phyloP scores from a whole-genome alignment of 495 filamentous ascomycete species.

The Aspergillus ellipticus region DNA sequence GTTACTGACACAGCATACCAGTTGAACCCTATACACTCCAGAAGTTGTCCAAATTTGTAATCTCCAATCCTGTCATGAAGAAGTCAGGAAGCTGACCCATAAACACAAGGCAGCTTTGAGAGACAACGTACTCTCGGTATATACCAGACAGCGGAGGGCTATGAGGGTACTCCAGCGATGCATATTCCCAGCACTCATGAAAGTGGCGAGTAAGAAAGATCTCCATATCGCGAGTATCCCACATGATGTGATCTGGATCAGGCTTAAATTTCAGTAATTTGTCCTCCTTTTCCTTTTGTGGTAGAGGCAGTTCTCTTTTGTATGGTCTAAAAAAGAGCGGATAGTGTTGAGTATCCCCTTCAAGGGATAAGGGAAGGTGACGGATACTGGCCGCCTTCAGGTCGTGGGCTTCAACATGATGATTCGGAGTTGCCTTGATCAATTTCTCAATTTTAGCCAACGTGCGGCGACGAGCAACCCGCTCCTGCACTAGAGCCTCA shows the following conservation, averaged over 20 bases:
- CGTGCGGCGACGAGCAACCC: neutral
- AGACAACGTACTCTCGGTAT: neutral
- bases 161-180: neutral
- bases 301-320: neutral
- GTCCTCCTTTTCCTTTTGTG: conserved; percentile 2
- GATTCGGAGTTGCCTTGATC: neutral
- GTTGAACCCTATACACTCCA: conserved; percentile 1
- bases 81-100: too few species aligned
- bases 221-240: conserved; percentile 3
- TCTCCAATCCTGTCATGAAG: conserved; percentile 2
- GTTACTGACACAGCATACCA: conserved; percentile 1
- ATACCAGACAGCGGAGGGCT: neutral
- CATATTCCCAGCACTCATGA: neutral
- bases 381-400: conserved; percentile 3
- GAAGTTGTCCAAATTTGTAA: conserved; percentile 1
- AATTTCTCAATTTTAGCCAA: neutral
- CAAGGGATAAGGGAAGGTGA: neutral
- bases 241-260: neutral
- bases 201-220: neutral
- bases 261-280: neutral
- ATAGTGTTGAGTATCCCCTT: neutral
- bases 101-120: neutral
- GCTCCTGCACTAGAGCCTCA: neutral
- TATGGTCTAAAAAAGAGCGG: neutral
- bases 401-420: neutral